These are phyloP conservation scores for Pisolithus thermaeus DNA, from an alignment of 1,284 basidiomycete genomes.

Conservation along the genomic window DNA sequence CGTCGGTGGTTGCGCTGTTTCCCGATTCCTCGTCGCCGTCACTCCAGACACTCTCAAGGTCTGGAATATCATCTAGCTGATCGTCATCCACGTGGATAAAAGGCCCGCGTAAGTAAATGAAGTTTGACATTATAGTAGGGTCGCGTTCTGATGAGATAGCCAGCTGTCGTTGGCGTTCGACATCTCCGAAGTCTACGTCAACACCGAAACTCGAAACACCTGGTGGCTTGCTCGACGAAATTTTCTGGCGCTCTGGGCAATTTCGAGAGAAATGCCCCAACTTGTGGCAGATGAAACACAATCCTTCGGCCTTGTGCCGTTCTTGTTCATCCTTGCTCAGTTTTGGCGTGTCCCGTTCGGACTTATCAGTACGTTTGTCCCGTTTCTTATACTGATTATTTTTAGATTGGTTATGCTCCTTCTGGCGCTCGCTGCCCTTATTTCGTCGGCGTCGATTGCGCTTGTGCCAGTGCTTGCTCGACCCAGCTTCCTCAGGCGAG, in stretches of 20 bases:
- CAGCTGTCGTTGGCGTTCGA: background rate
- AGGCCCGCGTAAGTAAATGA: too few relatives aligned
- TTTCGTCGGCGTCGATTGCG: too few relatives aligned
- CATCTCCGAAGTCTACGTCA: background rate
- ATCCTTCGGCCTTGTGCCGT: background rate
- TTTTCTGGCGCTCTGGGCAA: background rate
- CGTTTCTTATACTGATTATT: too few relatives aligned
- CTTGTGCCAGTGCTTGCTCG: too few relatives aligned
- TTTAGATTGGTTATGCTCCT: too few relatives aligned
- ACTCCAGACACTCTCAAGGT: background rate
- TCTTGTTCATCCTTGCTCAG: background rate
- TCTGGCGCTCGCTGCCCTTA: too few relatives aligned
- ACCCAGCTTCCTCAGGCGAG: background rate
- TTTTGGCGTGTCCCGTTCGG: background rate
- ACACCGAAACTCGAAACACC: background rate
- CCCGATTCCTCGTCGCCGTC: background rate
- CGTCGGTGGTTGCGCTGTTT: background rate
- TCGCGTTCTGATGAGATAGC: background rate
- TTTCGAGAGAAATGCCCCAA: slow-evolving; percentile 7
- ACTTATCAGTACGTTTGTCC: background rate
- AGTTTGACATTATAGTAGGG: background rate
- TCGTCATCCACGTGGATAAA: too few relatives aligned
- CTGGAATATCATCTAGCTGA: background rate
- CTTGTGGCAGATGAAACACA: background rate
- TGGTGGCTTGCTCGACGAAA: background rate